Evolutionary conservation across 768 basidiomycete species (phyloP), one percentile per base, ranked within the genome.

Genomic region (Trametes cubensis): DNA sequence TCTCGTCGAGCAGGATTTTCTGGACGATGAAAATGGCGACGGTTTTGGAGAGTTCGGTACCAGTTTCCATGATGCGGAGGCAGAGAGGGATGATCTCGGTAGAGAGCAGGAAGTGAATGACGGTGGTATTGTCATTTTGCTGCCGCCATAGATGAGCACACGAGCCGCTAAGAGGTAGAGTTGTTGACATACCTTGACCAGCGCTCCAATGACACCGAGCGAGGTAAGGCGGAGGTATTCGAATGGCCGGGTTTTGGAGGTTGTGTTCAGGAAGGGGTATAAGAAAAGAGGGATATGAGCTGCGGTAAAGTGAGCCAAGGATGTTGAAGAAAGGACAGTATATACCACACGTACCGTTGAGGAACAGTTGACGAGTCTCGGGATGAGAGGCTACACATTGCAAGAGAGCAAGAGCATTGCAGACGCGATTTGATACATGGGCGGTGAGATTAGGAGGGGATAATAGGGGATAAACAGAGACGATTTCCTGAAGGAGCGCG

Each of bases 11-110:
- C 17, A 99, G 82, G 61, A 94, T 93, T 71, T 99, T 99, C 75
- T 99, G 97, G 4, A 99, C 97, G 70, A 99, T 99, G 77, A 99
- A 99, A 70, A 99, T 99, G 45, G 97, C 97, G 47, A 99, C 97
- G 0, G 97, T 99, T 78, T 99, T 99, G 61, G 92, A 94, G 18
- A 99, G 85, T 70, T 99, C 97, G 3, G 95, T 97, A 45, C 97
- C 97, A 3, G 97, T 98, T 76, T 99, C 97, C 97, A 99, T 99
- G 75, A 99, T 99, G 55, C 97, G 90, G 53, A 99, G 86, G 74
- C 97, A 99, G 66, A 99, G 89, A 39, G 97, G 97, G 72, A 99
- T 99, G 74, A 99, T 99, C 80, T 99, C 97, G 56, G 97, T 99
- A 4, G 95, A 97, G 47, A 99, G 85, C 45, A 99, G 83, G 81